Evolutionary conservation across 2,329 filamentous ascomycete genomes (phyloP), one percentile per base, ranked within the genome.

Genomic region (Purpureocillium lavendulum): DNA sequence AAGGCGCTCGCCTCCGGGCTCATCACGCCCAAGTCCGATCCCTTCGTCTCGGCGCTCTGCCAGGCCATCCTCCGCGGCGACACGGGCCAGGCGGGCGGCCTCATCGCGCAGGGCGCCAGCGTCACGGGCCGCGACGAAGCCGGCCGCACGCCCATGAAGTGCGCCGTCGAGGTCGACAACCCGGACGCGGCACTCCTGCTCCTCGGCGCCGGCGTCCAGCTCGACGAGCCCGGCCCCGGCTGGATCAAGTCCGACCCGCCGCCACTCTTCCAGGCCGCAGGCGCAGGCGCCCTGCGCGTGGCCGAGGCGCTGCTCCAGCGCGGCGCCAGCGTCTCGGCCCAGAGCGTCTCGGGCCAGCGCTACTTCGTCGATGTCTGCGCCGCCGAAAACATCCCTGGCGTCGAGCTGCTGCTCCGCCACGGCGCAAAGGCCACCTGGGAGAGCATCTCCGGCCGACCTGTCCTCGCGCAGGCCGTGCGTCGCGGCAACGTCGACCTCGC

Each of bases 41-140:
- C 61, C 1, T 42, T 65, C 4, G 61, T 60, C 1, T 56, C 57
- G 1, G 59, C 61, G 1, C 54, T 63, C 14, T 64, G 61, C 13
- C 51, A 62, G 28, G 61, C 61, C 1, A 51, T 55, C 3, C 45
- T 53, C 1, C 46, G 49, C 2, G 61, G 61, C 1, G 56, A 64
- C n/a, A 42, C 57, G 1, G 46, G 48, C 10, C 60, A 63, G 15
- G 52, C 62, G 31, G 51, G 48, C 1, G 57, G 54, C 1, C 48
- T 64, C 14, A 43, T 64, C 9, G 43, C 48, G 3, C 55, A 62
- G 34, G 61, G 61, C 7, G 58, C 56, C 29, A 61, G 58, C 30
- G 52, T 62, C 21, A 56, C 62, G 38, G 60, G 61, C 4, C 50
- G 53, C n/a, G 56, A 64, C 24, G 61, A 59, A 2, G 46, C 61